Conservation (phyloP, 2,329 filamentous ascomycete genomes). For the Fusarium sp. region DNA sequence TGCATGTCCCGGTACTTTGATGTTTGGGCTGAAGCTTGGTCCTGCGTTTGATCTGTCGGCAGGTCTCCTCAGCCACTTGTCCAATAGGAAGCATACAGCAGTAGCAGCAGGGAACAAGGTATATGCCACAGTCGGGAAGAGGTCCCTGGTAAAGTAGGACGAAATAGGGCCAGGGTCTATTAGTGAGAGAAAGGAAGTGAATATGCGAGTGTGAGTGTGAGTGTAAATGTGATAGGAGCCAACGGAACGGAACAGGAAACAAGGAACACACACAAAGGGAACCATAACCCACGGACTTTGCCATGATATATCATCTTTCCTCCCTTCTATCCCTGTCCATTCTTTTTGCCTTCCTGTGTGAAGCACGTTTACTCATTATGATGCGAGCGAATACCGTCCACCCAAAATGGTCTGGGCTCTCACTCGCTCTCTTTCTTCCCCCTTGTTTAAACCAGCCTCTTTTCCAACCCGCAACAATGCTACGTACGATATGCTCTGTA, state of each 20-base stretch:
- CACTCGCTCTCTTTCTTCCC: conserved; percentile 3
- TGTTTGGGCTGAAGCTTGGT: conserved; percentile 41
- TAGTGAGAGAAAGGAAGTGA: conserved; percentile 11
- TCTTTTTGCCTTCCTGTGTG: conserved; percentile 26
- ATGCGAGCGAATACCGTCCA: conserved; percentile 27
- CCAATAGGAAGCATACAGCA: conserved; percentile 25
- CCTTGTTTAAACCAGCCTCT: conserved; percentile 46
- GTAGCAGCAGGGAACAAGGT: conserved; percentile 26
- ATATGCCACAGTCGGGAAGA: conserved; percentile 17
- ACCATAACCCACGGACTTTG: conserved; percentile 31
- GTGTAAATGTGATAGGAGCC: conserved; percentile 17
- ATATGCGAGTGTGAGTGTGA: conserved; percentile 1
- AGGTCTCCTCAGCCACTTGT: conserved; percentile 16
- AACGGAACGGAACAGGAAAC: conserved; percentile 27
- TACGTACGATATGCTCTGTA: neutral
- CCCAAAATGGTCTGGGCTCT: conserved; percentile 35
- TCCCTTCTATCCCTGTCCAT: conserved; percentile 27
- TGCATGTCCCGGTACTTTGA: conserved; percentile 47
- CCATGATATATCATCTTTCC: conserved; percentile 41
- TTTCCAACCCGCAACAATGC: conserved; percentile 52
- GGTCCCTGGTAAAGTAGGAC: conserved; percentile 21
- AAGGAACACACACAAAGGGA: conserved; percentile 31
- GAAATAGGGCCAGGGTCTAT: conserved; percentile 22
- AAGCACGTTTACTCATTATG: conserved; percentile 24
- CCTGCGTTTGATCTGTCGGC: conserved; percentile 42